A percentile compares a stretch with the other conserved stretches of the same genome.
Conservation (phyloP, 176 grass and related monocot species). For the Oryza brachyantha region DNA sequence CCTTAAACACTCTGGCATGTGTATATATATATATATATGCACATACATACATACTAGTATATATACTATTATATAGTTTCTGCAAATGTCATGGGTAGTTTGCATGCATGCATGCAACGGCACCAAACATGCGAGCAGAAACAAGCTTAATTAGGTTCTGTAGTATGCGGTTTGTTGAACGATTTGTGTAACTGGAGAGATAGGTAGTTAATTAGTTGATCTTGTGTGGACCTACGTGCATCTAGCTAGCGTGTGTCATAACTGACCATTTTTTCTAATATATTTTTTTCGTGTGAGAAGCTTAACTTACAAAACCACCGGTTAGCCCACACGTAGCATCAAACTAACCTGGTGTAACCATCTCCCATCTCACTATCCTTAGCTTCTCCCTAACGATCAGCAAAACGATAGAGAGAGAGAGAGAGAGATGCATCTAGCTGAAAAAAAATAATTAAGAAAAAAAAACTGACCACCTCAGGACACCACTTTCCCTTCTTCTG, state of each 20-base stretch:
- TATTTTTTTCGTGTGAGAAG: slow-evolving; percentile 25
- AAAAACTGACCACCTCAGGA: slow-evolving; percentile 12
- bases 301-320: slow-evolving; percentile 69
- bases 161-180: slow-evolving; percentile 46
- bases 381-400: slow-evolving; percentile 71
- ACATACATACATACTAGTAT: too few relatives aligned
- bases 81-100: slow-evolving; percentile 14
- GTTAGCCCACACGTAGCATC: slow-evolving; percentile 94
- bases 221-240: slow-evolving; percentile 43
- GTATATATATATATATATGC: neutral
- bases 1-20: neutral
- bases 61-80: neutral
- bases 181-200: slow-evolving; percentile 36
- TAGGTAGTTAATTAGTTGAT: slow-evolving; percentile 46
- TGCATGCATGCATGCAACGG: neutral
- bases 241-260: slow-evolving; percentile 21
- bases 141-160: neutral
- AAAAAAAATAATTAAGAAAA: neutral
- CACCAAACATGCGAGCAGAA: neutral
- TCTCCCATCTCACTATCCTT: slow-evolving; percentile 77
- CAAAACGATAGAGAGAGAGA: slow-evolving; percentile 34
- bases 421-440: neutral
- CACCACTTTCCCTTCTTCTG: slow-evolving; percentile 39
- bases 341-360: slow-evolving; percentile 87
- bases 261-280: slow-evolving; percentile 41